These are phyloP conservation scores for Hirschioporus abietinus DNA, from an alignment of 768 basidiomycete species.

Conservation along the genomic window DNA sequence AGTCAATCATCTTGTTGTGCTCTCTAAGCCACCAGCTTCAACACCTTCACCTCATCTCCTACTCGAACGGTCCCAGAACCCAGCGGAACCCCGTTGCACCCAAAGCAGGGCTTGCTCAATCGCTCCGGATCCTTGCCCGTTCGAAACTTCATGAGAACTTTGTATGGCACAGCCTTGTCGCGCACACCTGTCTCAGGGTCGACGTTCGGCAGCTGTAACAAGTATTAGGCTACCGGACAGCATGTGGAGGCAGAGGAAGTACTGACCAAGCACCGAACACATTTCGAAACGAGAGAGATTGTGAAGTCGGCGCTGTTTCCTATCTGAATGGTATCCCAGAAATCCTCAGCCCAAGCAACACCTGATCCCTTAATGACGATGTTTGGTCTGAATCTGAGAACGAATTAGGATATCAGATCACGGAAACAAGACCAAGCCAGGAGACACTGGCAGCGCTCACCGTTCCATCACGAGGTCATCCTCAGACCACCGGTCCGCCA, in stretches of 20 bases:
- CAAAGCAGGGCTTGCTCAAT: constrained; percentile 55
- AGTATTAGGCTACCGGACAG: constrained; percentile 8
- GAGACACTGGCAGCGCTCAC: constrained; percentile 28
- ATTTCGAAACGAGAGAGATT: constrained; percentile 61
- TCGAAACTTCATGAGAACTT: constrained; percentile 70
- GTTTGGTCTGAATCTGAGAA: constrained; percentile 69
- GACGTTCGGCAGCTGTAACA: constrained; percentile 64
- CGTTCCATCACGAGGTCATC: constrained; percentile 52
- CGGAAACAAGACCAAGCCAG: constrained; percentile 4
- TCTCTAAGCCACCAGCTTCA: not conserved
- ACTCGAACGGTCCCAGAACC: constrained; percentile 50
- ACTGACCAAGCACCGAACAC: constrained; percentile 67
- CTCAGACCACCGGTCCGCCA: constrained; percentile 47
- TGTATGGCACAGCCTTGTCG: constrained; percentile 71
- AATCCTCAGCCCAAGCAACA: constrained; percentile 67
- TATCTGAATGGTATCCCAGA: constrained; percentile 57
- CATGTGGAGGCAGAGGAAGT: constrained; percentile 1
- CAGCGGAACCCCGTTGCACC: constrained; percentile 55
- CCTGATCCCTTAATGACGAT: constrained; percentile 62
- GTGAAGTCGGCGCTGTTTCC: constrained; percentile 21
- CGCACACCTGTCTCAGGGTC: constrained; percentile 56
- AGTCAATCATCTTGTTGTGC: not conserved
- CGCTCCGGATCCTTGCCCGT: constrained; percentile 47
- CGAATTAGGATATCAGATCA: not conserved
- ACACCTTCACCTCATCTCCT: constrained; percentile 45